These are phyloP conservation scores for Calonectria naviculata DNA, from an alignment of 2,329 filamentous ascomycete species.

Conservation along the genomic window DNA sequence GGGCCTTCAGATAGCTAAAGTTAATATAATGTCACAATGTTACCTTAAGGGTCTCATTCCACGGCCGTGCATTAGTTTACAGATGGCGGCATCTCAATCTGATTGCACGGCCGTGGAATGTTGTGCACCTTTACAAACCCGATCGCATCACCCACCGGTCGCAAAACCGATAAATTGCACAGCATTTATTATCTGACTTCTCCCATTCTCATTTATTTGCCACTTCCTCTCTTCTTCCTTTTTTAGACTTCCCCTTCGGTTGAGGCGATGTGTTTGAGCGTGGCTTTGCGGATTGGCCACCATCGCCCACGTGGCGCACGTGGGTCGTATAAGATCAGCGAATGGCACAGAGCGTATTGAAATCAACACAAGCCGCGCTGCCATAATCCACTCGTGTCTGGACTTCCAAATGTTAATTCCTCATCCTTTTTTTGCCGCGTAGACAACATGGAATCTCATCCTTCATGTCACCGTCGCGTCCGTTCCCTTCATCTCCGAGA, in stretches of 20 bases:
- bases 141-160: background rate
- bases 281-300: background rate
- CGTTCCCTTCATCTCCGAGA: background rate
- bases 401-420: background rate
- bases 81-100: background rate
- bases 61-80: background rate
- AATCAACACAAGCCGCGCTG: background rate
- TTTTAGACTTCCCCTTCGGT: background rate
- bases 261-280: background rate
- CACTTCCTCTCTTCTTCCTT: background rate
- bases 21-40: no score
- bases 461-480: background rate
- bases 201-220: background rate
- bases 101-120: background rate
- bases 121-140: background rate
- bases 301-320: background rate
- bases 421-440: background rate
- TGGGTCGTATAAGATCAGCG: background rate
- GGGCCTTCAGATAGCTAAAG: no score
- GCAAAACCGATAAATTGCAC: background rate
- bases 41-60: no score
- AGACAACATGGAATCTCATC: background rate
- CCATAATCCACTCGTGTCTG: background rate
- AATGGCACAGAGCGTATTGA: background rate
- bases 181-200: background rate